Evolutionary conservation across 306 rosid genomes (phyloP), one percentile per base, ranked within the genome.

Genomic region (Casuarina equisetifolia): DNA sequence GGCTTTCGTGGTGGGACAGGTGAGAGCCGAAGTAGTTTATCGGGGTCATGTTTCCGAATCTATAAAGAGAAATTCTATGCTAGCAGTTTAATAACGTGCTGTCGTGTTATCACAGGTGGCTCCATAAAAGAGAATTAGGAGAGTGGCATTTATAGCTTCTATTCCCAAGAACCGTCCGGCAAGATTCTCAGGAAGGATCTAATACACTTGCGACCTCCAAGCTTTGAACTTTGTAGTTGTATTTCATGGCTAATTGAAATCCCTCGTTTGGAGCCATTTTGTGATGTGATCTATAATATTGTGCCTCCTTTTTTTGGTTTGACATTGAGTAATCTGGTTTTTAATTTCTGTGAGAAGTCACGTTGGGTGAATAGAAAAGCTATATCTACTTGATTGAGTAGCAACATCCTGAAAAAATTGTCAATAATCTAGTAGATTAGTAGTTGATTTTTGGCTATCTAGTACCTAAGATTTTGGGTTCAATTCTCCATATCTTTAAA

Each of bases 171-270:
- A 91, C 79, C 97, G 3, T 89, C 97, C 2, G 98, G 98, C 39
- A 95, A 95, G 88, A 95, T 95, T 75, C 91, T 95, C n/a, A 85
- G 98, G 80, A 95, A 92, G 87, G 98, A 95, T 88, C 97, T 95
- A 63, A 84, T 95, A 67, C 82, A 86, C 96, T 92, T 1, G 92
- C 97, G 32, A 86, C 97, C 40, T 92, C 95, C 38, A 92, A 88
- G 78, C 95, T 91, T 15, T 92, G 81, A 86, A 64, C n/a, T 52
- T 25, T 25, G 1, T 25, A 25, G 10, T 38, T 40, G 49, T 35
- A 42, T 42, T 8, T 16, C 71, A 5, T 4, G 12, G 13, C 43
- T 17, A 17, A 64, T 40, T 2, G 17, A 17, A 39, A 39, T 6
- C 49, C 35, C 46, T n/a, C 1, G 71, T n/a, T 7, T 42, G 48